These are phyloP conservation scores for Blastocystis sp. DNA, from an alignment of 352 stramenopile species.

Conservation along the genomic window DNA sequence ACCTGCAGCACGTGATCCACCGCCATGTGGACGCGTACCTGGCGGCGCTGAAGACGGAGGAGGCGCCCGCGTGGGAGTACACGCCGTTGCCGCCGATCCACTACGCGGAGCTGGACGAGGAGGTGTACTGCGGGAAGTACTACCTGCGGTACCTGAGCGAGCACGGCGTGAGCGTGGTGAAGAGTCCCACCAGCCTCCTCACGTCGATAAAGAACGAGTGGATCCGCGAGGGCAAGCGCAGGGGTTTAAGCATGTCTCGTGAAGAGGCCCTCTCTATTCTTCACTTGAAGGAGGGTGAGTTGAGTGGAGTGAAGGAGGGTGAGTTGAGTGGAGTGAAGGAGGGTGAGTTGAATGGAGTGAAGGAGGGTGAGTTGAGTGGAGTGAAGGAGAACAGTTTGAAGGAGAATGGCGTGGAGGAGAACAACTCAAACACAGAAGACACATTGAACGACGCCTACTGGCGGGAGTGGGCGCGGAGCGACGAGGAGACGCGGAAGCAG, in stretches of 20 bases:
- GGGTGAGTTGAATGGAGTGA: too few species aligned
- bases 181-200: background rate
- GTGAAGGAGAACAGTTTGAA: too few species aligned
- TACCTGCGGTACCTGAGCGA: slow-evolving; percentile 37
- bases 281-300: background rate
- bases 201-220: slow-evolving; percentile 29
- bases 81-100: slow-evolving; percentile 35
- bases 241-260: background rate
- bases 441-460: background rate
- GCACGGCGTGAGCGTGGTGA: background rate
- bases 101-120: slow-evolving; percentile 30
- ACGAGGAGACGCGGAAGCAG: background rate
- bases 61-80: background rate
- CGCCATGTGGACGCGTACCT: slow-evolving; percentile 12
- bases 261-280: background rate
- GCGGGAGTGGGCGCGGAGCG: background rate
- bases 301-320: too few species aligned
- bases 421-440: background rate
- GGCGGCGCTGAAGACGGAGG: background rate
- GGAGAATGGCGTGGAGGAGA: too few species aligned
- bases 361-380: too few species aligned
- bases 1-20: background rate
- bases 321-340: too few species aligned
- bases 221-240: slow-evolving; percentile 42
- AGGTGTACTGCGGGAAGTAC: slow-evolving; percentile 38